Conservation (phyloP, 2,329 filamentous ascomycete genomes). For the Blastomyces emzantsi region DNA sequence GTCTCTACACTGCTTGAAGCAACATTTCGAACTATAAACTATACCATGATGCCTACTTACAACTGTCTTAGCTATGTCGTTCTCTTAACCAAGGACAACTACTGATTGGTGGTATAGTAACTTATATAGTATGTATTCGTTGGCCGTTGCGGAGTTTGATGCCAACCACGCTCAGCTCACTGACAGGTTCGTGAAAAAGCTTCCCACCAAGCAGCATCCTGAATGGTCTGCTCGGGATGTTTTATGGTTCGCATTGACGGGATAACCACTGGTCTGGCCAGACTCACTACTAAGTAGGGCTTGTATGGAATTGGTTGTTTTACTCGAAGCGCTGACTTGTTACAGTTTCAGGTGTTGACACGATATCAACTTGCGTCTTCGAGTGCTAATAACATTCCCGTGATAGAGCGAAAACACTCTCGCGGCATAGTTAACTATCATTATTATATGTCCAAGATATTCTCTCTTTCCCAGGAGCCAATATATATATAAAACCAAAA, state of each 20-base stretch:
- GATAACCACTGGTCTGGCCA: conserved; percentile 1
- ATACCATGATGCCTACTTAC: not conserved
- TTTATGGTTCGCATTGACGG: not conserved
- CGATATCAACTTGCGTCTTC: not conserved
- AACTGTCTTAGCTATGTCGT: too few relatives aligned
- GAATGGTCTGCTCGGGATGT: not conserved
- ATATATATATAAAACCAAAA: too few relatives aligned
- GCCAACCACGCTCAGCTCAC: not conserved
- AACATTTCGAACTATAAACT: not conserved
- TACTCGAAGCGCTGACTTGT: not conserved
- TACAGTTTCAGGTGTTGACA: not conserved
- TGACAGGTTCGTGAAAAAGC: not conserved
- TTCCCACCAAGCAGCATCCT: not conserved
- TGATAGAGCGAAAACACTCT: not conserved
- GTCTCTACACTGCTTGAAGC: not conserved
- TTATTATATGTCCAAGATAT: not conserved
- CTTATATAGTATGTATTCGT: not conserved
- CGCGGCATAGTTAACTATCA: not conserved
- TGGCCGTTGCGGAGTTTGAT: not conserved
- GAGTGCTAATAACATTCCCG: not conserved
- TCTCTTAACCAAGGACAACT: not conserved
- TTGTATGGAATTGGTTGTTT: not conserved
- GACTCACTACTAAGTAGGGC: not conserved
- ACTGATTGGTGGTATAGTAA: conserved; percentile 4
- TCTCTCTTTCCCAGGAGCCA: not conserved